These are phyloP conservation scores for Volvox africanus DNA, from an alignment of 139 green algal species.

Conservation along the genomic window DNA sequence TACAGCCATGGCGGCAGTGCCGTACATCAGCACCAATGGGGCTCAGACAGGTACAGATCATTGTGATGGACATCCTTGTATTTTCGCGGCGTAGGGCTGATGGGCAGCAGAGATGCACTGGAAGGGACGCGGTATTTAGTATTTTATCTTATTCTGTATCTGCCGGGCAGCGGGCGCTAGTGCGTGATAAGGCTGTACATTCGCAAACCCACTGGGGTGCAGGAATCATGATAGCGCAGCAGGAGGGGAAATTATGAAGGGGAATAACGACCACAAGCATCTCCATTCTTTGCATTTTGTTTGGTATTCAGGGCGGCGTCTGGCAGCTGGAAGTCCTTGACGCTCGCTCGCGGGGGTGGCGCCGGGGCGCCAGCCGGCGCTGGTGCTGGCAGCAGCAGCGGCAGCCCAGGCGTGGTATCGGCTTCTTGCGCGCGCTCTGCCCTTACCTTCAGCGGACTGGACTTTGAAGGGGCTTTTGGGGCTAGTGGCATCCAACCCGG, in stretches of 20 bases:
- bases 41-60: not conserved
- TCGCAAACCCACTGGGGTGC: no score
- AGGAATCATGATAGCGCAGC: no score
- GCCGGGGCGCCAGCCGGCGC: not conserved
- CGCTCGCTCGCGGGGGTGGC: not conserved
- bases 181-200: no score
- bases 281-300: no score
- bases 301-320: no score
- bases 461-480: conserved; percentile 42
- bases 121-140: no score
- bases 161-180: no score
- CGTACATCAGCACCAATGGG: not conserved
- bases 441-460: conserved; percentile 41
- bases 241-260: no score
- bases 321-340: conserved; percentile 34
- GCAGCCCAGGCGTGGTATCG: not conserved
- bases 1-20: not conserved
- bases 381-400: not conserved
- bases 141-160: no score
- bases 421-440: conserved; percentile 28
- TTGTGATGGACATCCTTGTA: no score
- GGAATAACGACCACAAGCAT: no score
- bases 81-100: not conserved
- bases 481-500: conserved; percentile 44
- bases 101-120: not conserved